A percentile compares a stretch with the other conserved stretches of the same genome.
Evolutionary conservation across 257 asterid genomes (phyloP).

Genomic region (Paraleonurus japonicus): DNA sequence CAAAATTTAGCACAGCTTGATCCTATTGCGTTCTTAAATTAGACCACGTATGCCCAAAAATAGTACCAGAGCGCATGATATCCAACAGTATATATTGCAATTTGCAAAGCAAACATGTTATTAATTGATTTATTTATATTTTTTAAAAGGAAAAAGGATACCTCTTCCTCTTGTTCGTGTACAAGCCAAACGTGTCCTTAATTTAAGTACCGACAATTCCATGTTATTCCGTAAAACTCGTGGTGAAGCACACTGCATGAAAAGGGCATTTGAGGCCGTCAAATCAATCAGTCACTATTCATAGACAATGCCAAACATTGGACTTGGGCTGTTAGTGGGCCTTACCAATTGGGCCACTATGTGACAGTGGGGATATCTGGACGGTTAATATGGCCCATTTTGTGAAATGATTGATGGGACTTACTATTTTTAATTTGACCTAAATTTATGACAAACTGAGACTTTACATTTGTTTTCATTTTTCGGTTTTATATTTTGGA

Average conservation of each 20-base stretch:
- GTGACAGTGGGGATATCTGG: constrained; percentile 17
- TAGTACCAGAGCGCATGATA: too few relatives aligned
- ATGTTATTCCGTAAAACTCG: not conserved
- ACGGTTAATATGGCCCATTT: constrained; percentile 37
- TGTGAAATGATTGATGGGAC: constrained; percentile 29
- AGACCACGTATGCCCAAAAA: too few relatives aligned
- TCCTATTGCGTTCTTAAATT: not conserved
- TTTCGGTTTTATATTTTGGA: not conserved
- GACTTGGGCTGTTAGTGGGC: constrained; percentile 31
- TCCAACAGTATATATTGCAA: too few relatives aligned
- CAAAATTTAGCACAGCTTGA: too few relatives aligned
- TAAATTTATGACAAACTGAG: not conserved
- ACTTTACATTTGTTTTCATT: not conserved
- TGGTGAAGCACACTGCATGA: constrained; percentile 7
- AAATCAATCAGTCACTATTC: constrained; percentile 42
- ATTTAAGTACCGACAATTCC: constrained; percentile 4
- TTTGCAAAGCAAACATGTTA: too few relatives aligned
- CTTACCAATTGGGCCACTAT: constrained; percentile 11
- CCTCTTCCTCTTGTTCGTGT: not conserved
- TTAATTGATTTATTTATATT: not conserved
- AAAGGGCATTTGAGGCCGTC: constrained; percentile 25
- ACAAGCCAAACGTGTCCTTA: not conserved
- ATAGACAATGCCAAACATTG: constrained; percentile 9
- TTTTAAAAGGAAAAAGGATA: too few relatives aligned
- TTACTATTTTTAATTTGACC: constrained; percentile 14